A percentile compares a stretch with the other conserved stretches of the same genome.
phyloP scores from a whole-genome alignment of 2,329 filamentous ascomycete species.

The Ophiostoma fasciatum region DNA sequence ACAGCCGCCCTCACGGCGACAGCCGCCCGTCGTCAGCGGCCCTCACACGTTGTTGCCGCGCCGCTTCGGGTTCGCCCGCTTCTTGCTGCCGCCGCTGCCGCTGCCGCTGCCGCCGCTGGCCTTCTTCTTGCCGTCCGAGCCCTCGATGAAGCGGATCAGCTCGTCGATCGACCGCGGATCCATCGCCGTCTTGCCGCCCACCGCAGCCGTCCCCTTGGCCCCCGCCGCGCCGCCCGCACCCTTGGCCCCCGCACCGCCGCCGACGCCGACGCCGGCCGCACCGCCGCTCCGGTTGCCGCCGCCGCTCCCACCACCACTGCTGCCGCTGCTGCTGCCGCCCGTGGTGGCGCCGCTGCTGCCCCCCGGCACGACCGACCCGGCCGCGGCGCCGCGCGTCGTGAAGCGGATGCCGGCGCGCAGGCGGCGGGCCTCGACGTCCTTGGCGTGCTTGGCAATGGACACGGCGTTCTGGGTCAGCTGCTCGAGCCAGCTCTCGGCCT shows the following conservation, averaged over 20 bases:
- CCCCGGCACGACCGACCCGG: slow-evolving; percentile 24
- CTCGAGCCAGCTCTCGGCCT: slow-evolving; percentile 91
- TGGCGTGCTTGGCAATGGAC: slow-evolving; percentile 82
- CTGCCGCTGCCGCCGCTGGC: slow-evolving; percentile 15
- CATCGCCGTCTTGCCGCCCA: slow-evolving; percentile 27
- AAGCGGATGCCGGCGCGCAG: slow-evolving; percentile 57
- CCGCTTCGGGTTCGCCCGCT: slow-evolving; percentile 37
- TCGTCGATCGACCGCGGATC: slow-evolving; percentile 85
- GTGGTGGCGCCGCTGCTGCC: slow-evolving; percentile 20
- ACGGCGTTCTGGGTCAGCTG: slow-evolving; percentile 94
- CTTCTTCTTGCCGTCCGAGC: slow-evolving; percentile 39
- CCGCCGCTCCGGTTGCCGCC: slow-evolving; percentile 14
- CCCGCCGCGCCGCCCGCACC: slow-evolving; percentile 15
- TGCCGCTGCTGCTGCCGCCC: too few species aligned
- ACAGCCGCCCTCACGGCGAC: too few species aligned
- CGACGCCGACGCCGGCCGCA: slow-evolving; percentile 21
- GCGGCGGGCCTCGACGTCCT: slow-evolving; percentile 64
- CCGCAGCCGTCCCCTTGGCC: slow-evolving; percentile 10
- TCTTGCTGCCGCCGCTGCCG: slow-evolving; percentile 13
- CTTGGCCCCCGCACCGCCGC: slow-evolving; percentile 20
- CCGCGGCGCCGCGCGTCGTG: slow-evolving; percentile 47
- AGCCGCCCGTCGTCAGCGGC: neutral
- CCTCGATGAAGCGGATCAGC: slow-evolving; percentile 87
- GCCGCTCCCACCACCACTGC: slow-evolving; percentile 28
- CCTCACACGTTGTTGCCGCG: slow-evolving; percentile 18